Evolutionary conservation across 805 yeast species (phyloP).

Genomic region (Wickerhamia fluorescens): DNA sequence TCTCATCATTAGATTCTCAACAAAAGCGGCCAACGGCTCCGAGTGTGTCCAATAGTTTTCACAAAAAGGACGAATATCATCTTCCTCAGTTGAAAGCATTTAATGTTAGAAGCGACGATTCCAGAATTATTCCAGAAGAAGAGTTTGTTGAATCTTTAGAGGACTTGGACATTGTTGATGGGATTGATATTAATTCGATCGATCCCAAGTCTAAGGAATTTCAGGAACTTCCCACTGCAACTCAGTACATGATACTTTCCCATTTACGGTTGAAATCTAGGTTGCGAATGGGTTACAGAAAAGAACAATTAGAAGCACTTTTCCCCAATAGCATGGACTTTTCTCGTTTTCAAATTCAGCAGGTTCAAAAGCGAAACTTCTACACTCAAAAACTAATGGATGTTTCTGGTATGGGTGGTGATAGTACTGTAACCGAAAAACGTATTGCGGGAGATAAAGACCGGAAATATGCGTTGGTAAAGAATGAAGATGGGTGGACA

Average conservation of each 20-base stretch:
- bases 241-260: conserved; percentile 83
- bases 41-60: conserved; percentile 21
- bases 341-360: conserved; percentile 84
- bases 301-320: conserved; percentile 74
- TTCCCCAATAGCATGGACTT: conserved; percentile 87
- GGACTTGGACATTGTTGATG: conserved; percentile 49
- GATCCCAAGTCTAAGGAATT: conserved; percentile 84
- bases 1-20: neutral
- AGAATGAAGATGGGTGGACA: conserved; percentile 81
- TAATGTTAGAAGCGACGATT: conserved; percentile 49
- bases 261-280: conserved; percentile 79
- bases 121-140: conserved; percentile 65
- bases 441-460: conserved; percentile 75
- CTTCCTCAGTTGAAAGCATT: conserved; percentile 64
- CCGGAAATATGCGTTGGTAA: conserved; percentile 63
- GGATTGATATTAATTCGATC: conserved; percentile 60
- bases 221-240: conserved; percentile 64
- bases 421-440: conserved; percentile 44
- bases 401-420: conserved; percentile 70
- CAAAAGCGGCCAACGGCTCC: conserved; percentile 1
- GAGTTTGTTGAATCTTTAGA: conserved; percentile 52
- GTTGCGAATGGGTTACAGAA: conserved; percentile 89
- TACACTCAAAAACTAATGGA: conserved; percentile 84
- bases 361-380: conserved; percentile 87
- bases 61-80: conserved; percentile 75